Conservation (phyloP, 2,329 filamentous ascomycete species). For the Graphilbum fragrans region DNA sequence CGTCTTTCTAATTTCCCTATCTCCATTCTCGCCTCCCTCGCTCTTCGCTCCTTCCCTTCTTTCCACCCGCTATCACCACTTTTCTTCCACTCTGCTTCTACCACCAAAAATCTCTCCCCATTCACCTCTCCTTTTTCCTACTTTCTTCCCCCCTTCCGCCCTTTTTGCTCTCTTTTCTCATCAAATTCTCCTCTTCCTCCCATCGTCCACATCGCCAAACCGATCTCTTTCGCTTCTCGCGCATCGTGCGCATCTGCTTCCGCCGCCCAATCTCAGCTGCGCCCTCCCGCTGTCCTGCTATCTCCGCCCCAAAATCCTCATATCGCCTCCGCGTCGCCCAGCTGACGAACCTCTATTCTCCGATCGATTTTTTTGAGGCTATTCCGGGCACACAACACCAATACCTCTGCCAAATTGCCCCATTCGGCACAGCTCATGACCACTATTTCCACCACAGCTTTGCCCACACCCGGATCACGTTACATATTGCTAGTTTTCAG, state of each 20-base stretch:
- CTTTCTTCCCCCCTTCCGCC: slow-evolving; percentile 4
- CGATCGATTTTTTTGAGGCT: slow-evolving; percentile 5
- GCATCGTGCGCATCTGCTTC: slow-evolving; percentile 17
- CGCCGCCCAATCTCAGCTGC: slow-evolving; percentile 11
- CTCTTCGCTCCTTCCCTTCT: slow-evolving; percentile 1
- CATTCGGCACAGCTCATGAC: background rate
- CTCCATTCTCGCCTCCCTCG: background rate
- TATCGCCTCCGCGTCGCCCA: too few species aligned
- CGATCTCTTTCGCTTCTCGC: slow-evolving; percentile 21
- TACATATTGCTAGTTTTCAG: too few species aligned
- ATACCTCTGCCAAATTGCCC: background rate
- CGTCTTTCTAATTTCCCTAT: slow-evolving; percentile 7
- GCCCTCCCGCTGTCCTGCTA: slow-evolving; percentile 10
- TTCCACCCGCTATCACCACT: slow-evolving; percentile 8
- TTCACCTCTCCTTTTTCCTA: slow-evolving; percentile 1
- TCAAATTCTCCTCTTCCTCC: slow-evolving; percentile 19
- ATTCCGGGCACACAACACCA: slow-evolving; percentile 2
- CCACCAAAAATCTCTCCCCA: background rate
- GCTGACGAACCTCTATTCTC: too few species aligned
- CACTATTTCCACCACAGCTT: too few species aligned
- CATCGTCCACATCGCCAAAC: slow-evolving; percentile 21
- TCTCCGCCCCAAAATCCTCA: background rate
- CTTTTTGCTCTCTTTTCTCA: slow-evolving; percentile 19
- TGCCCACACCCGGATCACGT: too few species aligned
- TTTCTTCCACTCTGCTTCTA: slow-evolving; percentile 16